These are phyloP conservation scores for Gossypium gossypioides DNA, from an alignment of 441 rosid species.

Conservation along the genomic window DNA sequence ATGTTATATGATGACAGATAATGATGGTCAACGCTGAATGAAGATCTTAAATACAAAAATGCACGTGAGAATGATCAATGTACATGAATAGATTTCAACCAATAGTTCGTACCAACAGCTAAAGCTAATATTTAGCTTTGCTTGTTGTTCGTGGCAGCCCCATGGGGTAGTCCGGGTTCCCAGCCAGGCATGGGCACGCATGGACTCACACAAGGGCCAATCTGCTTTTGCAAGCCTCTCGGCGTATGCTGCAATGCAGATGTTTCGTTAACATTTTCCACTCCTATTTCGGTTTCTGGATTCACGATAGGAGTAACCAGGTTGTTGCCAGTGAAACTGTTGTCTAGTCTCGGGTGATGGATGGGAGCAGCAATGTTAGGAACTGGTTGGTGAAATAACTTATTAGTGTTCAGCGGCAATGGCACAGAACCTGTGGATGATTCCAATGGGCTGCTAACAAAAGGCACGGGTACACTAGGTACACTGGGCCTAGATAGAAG, in stretches of 20 bases:
- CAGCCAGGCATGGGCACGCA: constrained; percentile 22
- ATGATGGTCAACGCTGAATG: no score
- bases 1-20: no score
- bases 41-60: no score
- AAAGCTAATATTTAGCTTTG: constrained; percentile 11
- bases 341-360: constrained; percentile 35
- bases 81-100: no score
- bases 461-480: constrained; percentile 43
- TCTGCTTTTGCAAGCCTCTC: constrained; percentile 23
- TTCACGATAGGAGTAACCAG: constrained; percentile 25
- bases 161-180: constrained; percentile 23
- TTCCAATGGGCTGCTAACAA: constrained; percentile 37
- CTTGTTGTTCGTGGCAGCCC: constrained; percentile 22
- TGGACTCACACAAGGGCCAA: constrained; percentile 14
- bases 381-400: constrained; percentile 41
- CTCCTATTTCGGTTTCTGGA: constrained; percentile 26
- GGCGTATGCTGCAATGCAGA: constrained; percentile 21
- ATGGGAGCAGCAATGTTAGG: constrained; percentile 29
- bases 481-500: constrained; percentile 47
- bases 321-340: constrained; percentile 24
- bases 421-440: constrained; percentile 31
- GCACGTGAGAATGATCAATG: no score
- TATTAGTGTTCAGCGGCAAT: constrained; percentile 40
- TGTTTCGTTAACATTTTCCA: constrained; percentile 21
- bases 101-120: no score